Conservation (phyloP, 257 asterid genomes). For the Penstemon davidsonii region DNA sequence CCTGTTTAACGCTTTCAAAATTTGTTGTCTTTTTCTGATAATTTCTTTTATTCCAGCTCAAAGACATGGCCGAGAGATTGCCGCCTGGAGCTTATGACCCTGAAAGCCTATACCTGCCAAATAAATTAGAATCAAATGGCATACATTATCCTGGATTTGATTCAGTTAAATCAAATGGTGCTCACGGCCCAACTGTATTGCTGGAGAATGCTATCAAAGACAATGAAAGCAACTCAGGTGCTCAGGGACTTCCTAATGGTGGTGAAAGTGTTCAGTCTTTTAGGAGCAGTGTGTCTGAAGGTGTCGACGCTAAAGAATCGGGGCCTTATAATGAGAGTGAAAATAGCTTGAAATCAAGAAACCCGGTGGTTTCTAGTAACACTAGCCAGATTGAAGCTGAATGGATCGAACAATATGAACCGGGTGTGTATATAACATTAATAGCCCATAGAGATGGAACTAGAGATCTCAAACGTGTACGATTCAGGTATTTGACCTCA, state of each 20-base stretch:
- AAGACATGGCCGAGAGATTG: conserved; percentile 90
- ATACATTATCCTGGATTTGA: conserved; percentile 38
- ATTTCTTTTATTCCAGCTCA: conserved; percentile 55
- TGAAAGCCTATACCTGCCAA: conserved; percentile 65
- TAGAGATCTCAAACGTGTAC: conserved; percentile 94
- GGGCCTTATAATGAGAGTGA: conserved; percentile 44
- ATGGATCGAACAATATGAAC: conserved; percentile 92
- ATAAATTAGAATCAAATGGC: conserved; percentile 65
- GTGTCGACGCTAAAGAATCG: conserved; percentile 42
- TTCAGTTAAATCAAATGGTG: conserved; percentile 37
- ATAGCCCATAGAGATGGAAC: conserved; percentile 89
- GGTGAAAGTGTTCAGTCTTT: conserved; percentile 43
- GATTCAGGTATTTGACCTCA: conserved; percentile 70
- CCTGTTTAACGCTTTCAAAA: background rate
- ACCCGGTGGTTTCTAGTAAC: conserved; percentile 44
- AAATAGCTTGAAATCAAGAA: conserved; percentile 53
- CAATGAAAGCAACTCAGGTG: conserved; percentile 37
- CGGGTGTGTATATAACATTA: conserved; percentile 89
- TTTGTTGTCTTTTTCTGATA: conserved; percentile 17
- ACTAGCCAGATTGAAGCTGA: conserved; percentile 76
- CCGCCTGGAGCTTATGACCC: conserved; percentile 80
- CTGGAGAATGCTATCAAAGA: conserved; percentile 31
- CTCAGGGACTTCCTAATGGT: conserved; percentile 49
- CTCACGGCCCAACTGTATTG: conserved; percentile 23
- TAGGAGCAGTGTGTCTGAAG: conserved; percentile 48